A percentile compares a stretch with the other conserved stretches of the same genome.
Conservation (phyloP, 2,329 filamentous ascomycete species). For the Rutstroemia sp. region DNA sequence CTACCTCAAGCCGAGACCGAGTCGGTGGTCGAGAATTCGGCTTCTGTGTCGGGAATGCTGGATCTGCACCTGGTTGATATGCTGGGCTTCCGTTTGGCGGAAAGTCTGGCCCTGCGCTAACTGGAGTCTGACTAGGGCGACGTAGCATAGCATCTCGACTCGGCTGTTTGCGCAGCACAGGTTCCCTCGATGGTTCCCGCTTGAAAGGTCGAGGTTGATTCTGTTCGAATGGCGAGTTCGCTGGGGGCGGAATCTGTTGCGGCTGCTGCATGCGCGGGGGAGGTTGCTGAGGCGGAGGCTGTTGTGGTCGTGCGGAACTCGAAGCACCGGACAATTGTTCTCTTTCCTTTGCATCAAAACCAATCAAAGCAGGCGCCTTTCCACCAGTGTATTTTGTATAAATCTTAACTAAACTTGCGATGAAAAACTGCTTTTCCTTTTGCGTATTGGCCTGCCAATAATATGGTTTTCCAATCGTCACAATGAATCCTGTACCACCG, state of each 20-base stretch:
- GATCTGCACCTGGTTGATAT: constrained; percentile 6
- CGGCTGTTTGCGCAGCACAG: constrained; percentile 19
- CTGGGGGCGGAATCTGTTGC: constrained; percentile 12
- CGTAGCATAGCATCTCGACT: constrained; percentile 27
- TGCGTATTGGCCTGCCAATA: constrained; percentile 92
- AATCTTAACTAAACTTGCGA: constrained; percentile 92
- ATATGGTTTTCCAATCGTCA: constrained; percentile 88
- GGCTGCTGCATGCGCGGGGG: neutral
- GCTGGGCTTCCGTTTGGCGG: constrained; percentile 15
- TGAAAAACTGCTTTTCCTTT: constrained; percentile 98
- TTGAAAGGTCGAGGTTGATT: constrained; percentile 20
- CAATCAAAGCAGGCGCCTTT: constrained; percentile 66
- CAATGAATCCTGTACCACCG: constrained; percentile 73
- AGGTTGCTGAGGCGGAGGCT: constrained; percentile 15
- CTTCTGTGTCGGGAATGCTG: constrained; percentile 21
- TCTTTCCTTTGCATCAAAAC: constrained; percentile 74
- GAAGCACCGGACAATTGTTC: constrained; percentile 61
- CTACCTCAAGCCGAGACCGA: constrained; percentile 22
- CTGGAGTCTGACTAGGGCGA: constrained; percentile 13
- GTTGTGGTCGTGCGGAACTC: constrained; percentile 15
- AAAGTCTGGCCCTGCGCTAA: constrained; percentile 14
- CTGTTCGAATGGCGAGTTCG: constrained; percentile 18
- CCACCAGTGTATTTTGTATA: constrained; percentile 94
- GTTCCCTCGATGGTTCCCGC: constrained; percentile 23
- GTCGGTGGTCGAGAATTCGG: constrained; percentile 20